These are phyloP conservation scores for Aureobasidium leucospermi DNA, from an alignment of 2,329 filamentous ascomycete genomes.

Conservation along the genomic window DNA sequence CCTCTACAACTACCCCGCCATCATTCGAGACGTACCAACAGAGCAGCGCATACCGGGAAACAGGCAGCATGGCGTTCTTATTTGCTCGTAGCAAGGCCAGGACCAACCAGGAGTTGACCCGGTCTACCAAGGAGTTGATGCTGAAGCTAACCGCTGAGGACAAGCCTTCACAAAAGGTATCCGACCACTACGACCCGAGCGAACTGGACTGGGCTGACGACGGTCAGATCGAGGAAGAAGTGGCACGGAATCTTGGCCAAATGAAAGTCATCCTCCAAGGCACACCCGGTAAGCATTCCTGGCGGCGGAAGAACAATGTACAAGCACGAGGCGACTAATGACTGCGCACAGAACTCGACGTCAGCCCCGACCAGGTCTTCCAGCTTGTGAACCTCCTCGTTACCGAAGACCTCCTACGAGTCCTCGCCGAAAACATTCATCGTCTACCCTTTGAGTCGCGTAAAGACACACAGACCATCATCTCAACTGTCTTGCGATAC, in stretches of 20 bases:
- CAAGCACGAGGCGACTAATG: neutral
- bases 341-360: conserved; percentile 62
- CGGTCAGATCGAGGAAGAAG: conserved; percentile 68
- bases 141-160: conserved; percentile 50
- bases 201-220: conserved; percentile 12
- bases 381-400: conserved; percentile 78
- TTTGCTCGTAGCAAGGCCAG: conserved; percentile 58
- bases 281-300: conserved; percentile 62
- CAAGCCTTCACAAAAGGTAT: conserved; percentile 50
- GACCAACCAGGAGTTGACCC: conserved; percentile 54
- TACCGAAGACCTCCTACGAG: conserved; percentile 79
- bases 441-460: conserved; percentile 89
- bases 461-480: conserved; percentile 92
- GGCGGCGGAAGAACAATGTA: too few relatives aligned
- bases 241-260: conserved; percentile 75
- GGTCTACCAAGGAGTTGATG: conserved; percentile 57
- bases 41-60: neutral
- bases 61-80: conserved; percentile 57
- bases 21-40: neutral
- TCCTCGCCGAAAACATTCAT: conserved; percentile 75
- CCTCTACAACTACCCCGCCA: neutral
- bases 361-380: conserved; percentile 78
- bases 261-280: conserved; percentile 94
- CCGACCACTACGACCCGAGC: conserved; percentile 15
- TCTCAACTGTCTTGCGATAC: conserved; percentile 91